Base-by-base conservation (phyloP, 2,329 filamentous ascomycete genomes). In the Colletotrichum noveboracense region DNA sequence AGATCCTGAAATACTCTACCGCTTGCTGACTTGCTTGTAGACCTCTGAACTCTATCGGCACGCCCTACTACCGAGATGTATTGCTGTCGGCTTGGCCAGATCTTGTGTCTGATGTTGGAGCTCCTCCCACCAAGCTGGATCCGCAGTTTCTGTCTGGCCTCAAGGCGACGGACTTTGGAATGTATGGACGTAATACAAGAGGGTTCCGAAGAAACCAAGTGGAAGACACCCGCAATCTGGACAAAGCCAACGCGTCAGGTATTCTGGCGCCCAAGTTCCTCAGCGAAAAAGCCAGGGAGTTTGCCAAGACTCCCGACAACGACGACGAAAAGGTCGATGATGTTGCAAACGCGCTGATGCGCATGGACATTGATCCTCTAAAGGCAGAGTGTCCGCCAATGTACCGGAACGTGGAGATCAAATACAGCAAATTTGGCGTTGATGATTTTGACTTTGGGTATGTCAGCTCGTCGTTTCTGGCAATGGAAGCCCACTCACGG, bases 351-450 rank as follows among this genome's bases (percentile, higher is more conserved):
- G 89, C 92, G 1, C 84, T 96, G 75, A 91, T 91, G n/a, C 92
- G 93, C 48, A 87, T 91, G 71, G 93, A 94, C 70, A 87, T 96
- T 5, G 93, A 94, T 77, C 93, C 94, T 78, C 91, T 94, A 71
- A 94, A 95, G 78, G 92, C 94, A 55, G 96, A 98, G 72, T 94
- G 97, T 6, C 94, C 96, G 26, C 91, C 94, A 10, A 95, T 97
- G 87, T 99, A 99, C 84, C 93, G 94, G 78, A 96, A 96, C 80
- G 94, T 98, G 13, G 96, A 98, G 84, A 99, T 99, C 86, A 98
- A 98, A 83, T 99, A 98, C 87, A 98, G 96, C 88, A 97, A 96
- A 82, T 99, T 98, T 84, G 97, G 97, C 24, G 96, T 99, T n/a
- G 96, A 98, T 81, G 97, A 99, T 84, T 99, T 99, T 83, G 97